These are phyloP conservation scores for Metarhizium sp. DNA, from an alignment of 2,329 filamentous ascomycete genomes.

Conservation along the genomic window DNA sequence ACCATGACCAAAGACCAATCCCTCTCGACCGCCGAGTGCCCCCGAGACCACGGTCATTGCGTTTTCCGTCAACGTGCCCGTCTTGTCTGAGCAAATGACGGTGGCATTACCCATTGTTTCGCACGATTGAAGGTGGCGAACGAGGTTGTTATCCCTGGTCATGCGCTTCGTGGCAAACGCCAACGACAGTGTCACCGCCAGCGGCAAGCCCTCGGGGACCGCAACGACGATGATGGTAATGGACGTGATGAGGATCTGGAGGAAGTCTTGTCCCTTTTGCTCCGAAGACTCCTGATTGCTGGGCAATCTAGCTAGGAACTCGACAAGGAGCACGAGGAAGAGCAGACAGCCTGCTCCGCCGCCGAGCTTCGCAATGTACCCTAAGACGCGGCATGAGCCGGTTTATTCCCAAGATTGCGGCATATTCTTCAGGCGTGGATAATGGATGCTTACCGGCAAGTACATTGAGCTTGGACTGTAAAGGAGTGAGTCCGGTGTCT, in stretches of 20 bases:
- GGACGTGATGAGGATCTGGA: slow-evolving; percentile 55
- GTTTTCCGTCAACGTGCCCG: slow-evolving; percentile 17
- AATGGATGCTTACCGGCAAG: slow-evolving; percentile 11
- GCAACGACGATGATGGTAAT: slow-evolving; percentile 59
- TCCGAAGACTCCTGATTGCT: slow-evolving; percentile 36
- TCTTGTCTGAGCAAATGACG: slow-evolving; percentile 63
- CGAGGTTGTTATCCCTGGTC: slow-evolving; percentile 61
- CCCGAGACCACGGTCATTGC: too few relatives aligned
- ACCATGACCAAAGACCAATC: too few relatives aligned
- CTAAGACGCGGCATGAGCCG: too few relatives aligned
- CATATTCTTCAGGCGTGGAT: rapidly evolving
- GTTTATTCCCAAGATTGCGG: too few relatives aligned
- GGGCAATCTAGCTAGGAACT: slow-evolving; percentile 58
- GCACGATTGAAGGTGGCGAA: slow-evolving; percentile 56
- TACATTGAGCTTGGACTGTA: slow-evolving; percentile 42
- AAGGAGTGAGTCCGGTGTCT: slow-evolving; percentile 41
- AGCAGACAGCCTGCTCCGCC: slow-evolving; percentile 62
- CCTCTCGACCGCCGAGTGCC: too few relatives aligned
- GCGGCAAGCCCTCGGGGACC: slow-evolving; percentile 55
- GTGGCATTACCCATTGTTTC: slow-evolving; percentile 66
- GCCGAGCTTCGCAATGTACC: slow-evolving; percentile 29
- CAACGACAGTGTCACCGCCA: slow-evolving; percentile 58
- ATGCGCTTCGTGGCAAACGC: slow-evolving; percentile 63
- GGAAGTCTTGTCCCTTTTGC: slow-evolving; percentile 48
- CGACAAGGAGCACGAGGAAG: slow-evolving; percentile 70